A percentile compares a stretch with the other conserved stretches of the same genome.
These are phyloP conservation scores for Acacia acuminata DNA, from an alignment of 306 rosid species.

Conservation along the genomic window DNA sequence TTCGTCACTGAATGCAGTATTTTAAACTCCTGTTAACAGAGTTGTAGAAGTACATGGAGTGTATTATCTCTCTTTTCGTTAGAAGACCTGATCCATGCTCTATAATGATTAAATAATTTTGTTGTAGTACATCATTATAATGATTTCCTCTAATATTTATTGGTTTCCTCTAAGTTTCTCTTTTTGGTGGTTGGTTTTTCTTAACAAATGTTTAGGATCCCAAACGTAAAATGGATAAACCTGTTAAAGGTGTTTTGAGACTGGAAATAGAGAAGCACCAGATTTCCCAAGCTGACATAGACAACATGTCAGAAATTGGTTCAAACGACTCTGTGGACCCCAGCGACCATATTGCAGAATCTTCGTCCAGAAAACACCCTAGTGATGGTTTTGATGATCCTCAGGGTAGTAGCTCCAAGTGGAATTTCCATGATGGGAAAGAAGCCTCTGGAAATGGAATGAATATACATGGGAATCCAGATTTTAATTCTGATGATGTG, in stretches of 20 bases:
- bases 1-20: not conserved
- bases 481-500: slow-evolving; percentile 71
- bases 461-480: slow-evolving; percentile 57
- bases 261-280: slow-evolving; percentile 96
- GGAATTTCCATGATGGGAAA: slow-evolving; percentile 59
- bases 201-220: slow-evolving; percentile 69
- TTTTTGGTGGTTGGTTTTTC: slow-evolving; percentile 20
- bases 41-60: not conserved
- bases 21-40: not conserved
- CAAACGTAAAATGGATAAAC: slow-evolving; percentile 90
- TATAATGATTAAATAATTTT: slow-evolving; percentile 9
- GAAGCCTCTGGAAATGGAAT: slow-evolving; percentile 72
- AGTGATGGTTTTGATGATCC: slow-evolving; percentile 79
- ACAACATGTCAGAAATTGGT: slow-evolving; percentile 87
- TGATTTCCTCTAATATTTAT: not conserved
- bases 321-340: slow-evolving; percentile 84
- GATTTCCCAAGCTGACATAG: slow-evolving; percentile 74
- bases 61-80: slow-evolving; percentile 9
- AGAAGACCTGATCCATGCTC: slow-evolving; percentile 7
- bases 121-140: not conserved
- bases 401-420: slow-evolving; percentile 70
- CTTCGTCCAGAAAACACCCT: slow-evolving; percentile 64
- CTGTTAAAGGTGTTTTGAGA: slow-evolving; percentile 89
- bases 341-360: slow-evolving; percentile 61
- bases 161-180: slow-evolving; percentile 22